Percentiles rank a stretch among this genome's conserved stretches.
These are phyloP conservation scores for Piper betle DNA, from an alignment of 164 flowering plant genomes.

Conservation along the genomic window DNA sequence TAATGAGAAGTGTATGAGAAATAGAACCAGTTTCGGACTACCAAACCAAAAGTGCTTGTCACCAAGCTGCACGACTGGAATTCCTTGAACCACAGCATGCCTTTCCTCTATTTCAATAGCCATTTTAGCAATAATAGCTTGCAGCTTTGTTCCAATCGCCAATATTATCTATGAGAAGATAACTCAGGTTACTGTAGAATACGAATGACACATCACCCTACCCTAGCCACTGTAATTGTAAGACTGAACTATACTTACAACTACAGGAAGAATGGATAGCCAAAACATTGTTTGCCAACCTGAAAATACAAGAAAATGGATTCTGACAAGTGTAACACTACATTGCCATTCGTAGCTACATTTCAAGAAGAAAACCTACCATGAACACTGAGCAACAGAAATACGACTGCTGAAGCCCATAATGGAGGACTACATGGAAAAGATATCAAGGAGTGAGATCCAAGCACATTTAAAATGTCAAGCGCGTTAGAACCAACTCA, in stretches of 20 bases:
- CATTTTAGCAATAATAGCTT: conserved; percentile 75
- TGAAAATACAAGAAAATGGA: conserved; percentile 13
- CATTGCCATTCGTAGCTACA: background rate
- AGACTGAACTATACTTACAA: conserved; percentile 33
- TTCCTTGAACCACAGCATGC: conserved; percentile 93
- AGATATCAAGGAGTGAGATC: background rate
- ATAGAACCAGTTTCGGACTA: conserved; percentile 53
- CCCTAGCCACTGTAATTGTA: background rate
- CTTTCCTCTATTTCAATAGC: conserved; percentile 81
- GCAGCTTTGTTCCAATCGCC: conserved; percentile 91
- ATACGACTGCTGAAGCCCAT: conserved; percentile 53
- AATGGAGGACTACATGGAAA: conserved; percentile 43
- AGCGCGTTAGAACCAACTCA: background rate
- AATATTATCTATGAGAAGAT: conserved; percentile 41
- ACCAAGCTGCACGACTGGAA: conserved; percentile 83
- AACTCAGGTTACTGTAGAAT: background rate
- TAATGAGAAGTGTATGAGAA: conserved; percentile 70
- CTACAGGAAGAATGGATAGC: conserved; percentile 52
- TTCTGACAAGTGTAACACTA: background rate
- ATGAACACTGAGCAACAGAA: conserved; percentile 42
- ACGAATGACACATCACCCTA: background rate
- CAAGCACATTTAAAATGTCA: background rate
- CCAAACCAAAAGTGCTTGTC: conserved; percentile 83
- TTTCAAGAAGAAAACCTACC: conserved; percentile 15
- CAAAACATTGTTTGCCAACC: conserved; percentile 66